phyloP scores from a whole-genome alignment of 257 asterid species.

The Jacaranda mimosifolia region DNA sequence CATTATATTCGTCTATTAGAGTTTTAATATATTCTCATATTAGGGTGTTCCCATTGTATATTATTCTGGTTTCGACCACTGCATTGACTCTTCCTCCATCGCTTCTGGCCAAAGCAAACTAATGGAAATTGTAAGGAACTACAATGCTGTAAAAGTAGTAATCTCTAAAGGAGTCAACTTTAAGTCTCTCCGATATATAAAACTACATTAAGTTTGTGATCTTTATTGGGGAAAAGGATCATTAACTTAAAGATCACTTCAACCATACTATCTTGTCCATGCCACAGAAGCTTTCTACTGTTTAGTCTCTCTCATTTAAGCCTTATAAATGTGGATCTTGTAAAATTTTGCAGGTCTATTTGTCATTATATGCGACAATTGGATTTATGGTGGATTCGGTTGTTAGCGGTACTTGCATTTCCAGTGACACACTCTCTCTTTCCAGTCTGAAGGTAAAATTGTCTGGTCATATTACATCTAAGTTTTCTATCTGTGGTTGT shows the following conservation, averaged over 20 bases:
- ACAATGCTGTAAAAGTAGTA: not conserved
- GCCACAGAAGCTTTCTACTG: slow-evolving; percentile 11
- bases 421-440: slow-evolving; percentile 66
- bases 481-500: not conserved
- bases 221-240: not conserved
- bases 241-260: slow-evolving; percentile 3
- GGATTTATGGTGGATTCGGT: slow-evolving; percentile 71
- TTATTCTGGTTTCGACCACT: not conserved
- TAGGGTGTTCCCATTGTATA: not conserved
- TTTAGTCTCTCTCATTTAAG: slow-evolving; percentile 17
- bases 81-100: not conserved
- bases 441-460: slow-evolving; percentile 82
- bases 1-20: not conserved
- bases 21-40: slow-evolving; percentile 2
- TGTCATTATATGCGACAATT: slow-evolving; percentile 80
- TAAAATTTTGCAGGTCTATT: slow-evolving; percentile 71
- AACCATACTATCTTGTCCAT: slow-evolving; percentile 2
- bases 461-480: slow-evolving; percentile 9
- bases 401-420: slow-evolving; percentile 46
- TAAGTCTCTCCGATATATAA: not conserved
- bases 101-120: not conserved
- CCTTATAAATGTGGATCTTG: slow-evolving; percentile 7
- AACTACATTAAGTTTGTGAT: not conserved
- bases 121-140: not conserved
- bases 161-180: slow-evolving; percentile 6